These are phyloP conservation scores for Graphilbum ipis-grandicollis DNA, from an alignment of 2,329 filamentous ascomycete genomes.

Conservation along the genomic window DNA sequence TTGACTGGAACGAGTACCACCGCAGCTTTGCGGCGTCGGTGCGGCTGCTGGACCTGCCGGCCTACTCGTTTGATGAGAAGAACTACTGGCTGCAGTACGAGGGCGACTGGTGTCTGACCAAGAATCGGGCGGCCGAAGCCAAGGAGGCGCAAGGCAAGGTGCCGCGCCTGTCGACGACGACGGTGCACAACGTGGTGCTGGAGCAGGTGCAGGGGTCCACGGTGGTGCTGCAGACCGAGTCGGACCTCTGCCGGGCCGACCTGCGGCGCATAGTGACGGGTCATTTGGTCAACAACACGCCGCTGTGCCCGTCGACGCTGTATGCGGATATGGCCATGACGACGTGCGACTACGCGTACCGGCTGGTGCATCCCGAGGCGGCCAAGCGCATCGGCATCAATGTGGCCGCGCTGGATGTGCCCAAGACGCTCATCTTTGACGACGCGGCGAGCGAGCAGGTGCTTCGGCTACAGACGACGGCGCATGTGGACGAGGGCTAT, in stretches of 20 bases:
- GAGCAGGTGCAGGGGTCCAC: constrained; percentile 45
- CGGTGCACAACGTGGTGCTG: constrained; percentile 44
- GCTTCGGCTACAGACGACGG: constrained; percentile 41
- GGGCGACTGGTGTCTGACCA: constrained; percentile 56
- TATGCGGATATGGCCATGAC: constrained; percentile 31
- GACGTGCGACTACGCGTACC: constrained; percentile 50
- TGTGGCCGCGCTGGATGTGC: constrained; percentile 49
- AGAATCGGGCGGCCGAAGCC: constrained; percentile 32
- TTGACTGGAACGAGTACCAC: constrained; percentile 58
- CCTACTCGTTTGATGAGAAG: constrained; percentile 57
- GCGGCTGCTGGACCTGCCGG: constrained; percentile 43
- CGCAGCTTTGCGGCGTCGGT: constrained; percentile 24
- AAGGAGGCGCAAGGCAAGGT: constrained; percentile 24
- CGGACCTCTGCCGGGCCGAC: constrained; percentile 46
- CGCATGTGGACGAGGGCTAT: constrained; percentile 34
- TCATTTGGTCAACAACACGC: constrained; percentile 49
- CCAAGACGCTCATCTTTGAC: constrained; percentile 49
- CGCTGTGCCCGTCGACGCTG: constrained; percentile 44
- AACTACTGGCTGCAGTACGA: constrained; percentile 49
- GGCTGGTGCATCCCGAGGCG: constrained; percentile 38
- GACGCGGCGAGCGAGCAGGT: constrained; percentile 32
- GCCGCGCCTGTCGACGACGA: constrained; percentile 41
- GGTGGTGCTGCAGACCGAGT: constrained; percentile 44
- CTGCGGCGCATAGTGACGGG: constrained; percentile 43
- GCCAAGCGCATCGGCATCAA: constrained; percentile 39